Evolutionary conservation across 192 early-diverging fungal genomes (phyloP).

Genomic region (Borealophlyctis nickersoniae): DNA sequence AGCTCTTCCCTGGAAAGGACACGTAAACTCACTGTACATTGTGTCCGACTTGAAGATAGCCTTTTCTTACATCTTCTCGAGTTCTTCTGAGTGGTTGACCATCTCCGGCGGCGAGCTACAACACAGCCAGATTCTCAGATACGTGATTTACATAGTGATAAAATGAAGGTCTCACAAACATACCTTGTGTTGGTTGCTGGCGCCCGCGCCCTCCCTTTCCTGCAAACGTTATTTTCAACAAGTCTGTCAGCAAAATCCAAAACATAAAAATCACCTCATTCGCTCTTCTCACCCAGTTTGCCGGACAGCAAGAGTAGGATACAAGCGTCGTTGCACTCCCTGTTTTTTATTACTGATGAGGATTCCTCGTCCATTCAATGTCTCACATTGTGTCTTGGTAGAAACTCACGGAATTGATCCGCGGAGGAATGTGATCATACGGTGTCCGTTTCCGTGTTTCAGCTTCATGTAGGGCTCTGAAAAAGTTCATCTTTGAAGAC

Average conservation of each 20-base stretch:
- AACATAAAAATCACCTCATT: too few relatives aligned
- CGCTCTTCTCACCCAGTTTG: too few relatives aligned
- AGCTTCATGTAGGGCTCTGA: constrained; percentile 51
- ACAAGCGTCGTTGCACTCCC: background rate
- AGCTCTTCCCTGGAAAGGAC: constrained; percentile 41
- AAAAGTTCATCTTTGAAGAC: constrained; percentile 38
- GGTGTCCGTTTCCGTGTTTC: constrained; percentile 42
- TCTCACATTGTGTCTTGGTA: too few relatives aligned
- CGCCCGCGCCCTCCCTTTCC: too few relatives aligned
- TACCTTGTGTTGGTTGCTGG: too few relatives aligned
- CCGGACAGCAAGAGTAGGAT: constrained; percentile 16
- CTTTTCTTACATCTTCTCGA: constrained; percentile 32
- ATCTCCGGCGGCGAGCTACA: constrained; percentile 13
- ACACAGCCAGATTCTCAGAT: constrained; percentile 13
- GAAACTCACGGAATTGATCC: constrained; percentile 39
- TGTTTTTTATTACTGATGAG: background rate
- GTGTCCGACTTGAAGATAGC: background rate
- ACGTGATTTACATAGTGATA: constrained; percentile 13
- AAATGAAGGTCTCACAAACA: too few relatives aligned
- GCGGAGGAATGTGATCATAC: constrained; percentile 55
- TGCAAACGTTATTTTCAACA: too few relatives aligned
- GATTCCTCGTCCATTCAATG: too few relatives aligned
- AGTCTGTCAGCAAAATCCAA: too few relatives aligned
- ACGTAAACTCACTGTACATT: constrained; percentile 6
- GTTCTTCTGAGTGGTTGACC: constrained; percentile 12